Evolutionary conservation across 352 stramenopile genomes (phyloP).

Genomic region (Saprolegnia diclina): DNA sequence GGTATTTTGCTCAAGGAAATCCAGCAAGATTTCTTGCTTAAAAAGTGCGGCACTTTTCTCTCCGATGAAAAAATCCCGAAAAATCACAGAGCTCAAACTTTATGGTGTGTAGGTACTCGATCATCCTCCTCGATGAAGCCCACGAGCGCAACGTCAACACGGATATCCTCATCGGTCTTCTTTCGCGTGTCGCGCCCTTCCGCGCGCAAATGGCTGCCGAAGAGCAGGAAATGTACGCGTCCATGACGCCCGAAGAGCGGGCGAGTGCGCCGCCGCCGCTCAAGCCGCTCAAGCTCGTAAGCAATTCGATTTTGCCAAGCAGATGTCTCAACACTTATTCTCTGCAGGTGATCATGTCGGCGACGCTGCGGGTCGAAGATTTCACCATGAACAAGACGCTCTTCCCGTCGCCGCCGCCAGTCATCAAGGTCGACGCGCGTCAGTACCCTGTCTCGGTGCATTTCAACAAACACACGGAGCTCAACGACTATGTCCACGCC

Average conservation of each 20-base stretch:
- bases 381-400: conserved; percentile 93
- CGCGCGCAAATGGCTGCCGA: conserved; percentile 81
- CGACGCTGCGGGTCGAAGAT: conserved; percentile 96
- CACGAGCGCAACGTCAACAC: conserved; percentile 97
- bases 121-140: conserved; percentile 91
- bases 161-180: conserved; percentile 94
- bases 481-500: conserved; percentile 95
- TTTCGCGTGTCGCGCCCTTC: conserved; percentile 92
- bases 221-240: conserved; percentile 49
- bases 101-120: conserved; percentile 45
- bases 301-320: conserved; percentile 40
- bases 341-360: conserved; percentile 94
- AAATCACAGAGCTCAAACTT: not conserved
- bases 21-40: conserved; percentile 77
- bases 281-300: conserved; percentile 65
- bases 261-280: conserved; percentile 49
- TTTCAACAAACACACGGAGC: conserved; percentile 96
- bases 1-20: conserved; percentile 98
- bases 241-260: conserved; percentile 41
- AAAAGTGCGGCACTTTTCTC: conserved; percentile 31
- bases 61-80: too few species aligned
- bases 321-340: conserved; percentile 6
- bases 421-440: conserved; percentile 92
- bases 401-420: conserved; percentile 87
- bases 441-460: conserved; percentile 97